Conservation (phyloP, 2,329 filamentous ascomycete genomes). For the Ophiostoma populinum region DNA sequence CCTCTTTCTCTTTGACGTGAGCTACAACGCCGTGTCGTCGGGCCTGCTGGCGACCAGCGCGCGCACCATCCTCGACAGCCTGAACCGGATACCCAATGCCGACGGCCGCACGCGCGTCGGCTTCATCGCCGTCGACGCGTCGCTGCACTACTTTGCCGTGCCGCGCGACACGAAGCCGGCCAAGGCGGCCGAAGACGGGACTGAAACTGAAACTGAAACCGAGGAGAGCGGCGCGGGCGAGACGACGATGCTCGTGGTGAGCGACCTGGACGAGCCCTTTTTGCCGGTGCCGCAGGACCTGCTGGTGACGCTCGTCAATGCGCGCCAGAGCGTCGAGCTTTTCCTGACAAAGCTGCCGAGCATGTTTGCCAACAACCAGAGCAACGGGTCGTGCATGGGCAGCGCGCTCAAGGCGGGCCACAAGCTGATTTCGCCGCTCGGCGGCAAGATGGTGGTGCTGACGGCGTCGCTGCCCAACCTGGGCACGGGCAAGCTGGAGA, state of each 20-base stretch:
- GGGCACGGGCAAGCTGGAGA: slow-evolving; percentile 75
- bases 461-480: slow-evolving; percentile 81
- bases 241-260: slow-evolving; percentile 82
- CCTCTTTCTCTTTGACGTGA: slow-evolving; percentile 88
- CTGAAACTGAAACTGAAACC: slow-evolving; percentile 48
- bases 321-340: slow-evolving; percentile 74
- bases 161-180: slow-evolving; percentile 25
- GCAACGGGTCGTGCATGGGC: slow-evolving; percentile 81
- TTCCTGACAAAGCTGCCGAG: slow-evolving; percentile 82
- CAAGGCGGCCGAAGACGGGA: slow-evolving; percentile 5
- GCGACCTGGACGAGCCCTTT: slow-evolving; percentile 91
- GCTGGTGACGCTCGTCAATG: slow-evolving; percentile 75
- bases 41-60: slow-evolving; percentile 85
- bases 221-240: slow-evolving; percentile 48
- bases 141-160: slow-evolving; percentile 89
- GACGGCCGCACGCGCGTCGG: slow-evolving; percentile 83
- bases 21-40: slow-evolving; percentile 74
- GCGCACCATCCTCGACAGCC: slow-evolving; percentile 82
- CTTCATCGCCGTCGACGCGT: slow-evolving; percentile 89
- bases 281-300: slow-evolving; percentile 85
- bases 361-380: slow-evolving; percentile 95
- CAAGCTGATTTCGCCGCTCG: slow-evolving; percentile 85
- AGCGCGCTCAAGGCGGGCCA: slow-evolving; percentile 84
- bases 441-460: slow-evolving; percentile 86
- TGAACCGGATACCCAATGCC: slow-evolving; percentile 95